These are phyloP conservation scores for Metschnikowia gelsemii DNA, from an alignment of 805 yeast genomes.

Conservation along the genomic window DNA sequence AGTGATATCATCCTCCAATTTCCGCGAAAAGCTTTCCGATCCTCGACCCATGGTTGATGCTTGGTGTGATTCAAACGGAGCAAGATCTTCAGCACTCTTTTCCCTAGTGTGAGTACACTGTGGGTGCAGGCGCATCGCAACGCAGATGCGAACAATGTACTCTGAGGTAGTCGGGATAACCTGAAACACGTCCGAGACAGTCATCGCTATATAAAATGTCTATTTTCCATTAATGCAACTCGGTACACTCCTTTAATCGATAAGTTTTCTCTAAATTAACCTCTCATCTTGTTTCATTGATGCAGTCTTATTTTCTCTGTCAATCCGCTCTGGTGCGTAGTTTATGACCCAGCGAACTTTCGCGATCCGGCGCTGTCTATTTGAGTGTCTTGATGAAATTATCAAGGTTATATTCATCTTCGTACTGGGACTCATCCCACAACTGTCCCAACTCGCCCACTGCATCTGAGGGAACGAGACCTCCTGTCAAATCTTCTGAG, in stretches of 20 bases:
- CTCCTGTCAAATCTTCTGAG: slow-evolving; percentile 68
- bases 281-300: no score
- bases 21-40: slow-evolving; percentile 18
- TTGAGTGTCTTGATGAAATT: slow-evolving; percentile 80
- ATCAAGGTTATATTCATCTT: slow-evolving; percentile 94
- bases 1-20: slow-evolving; percentile 52
- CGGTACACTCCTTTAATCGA: not conserved
- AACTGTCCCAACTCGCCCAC: slow-evolving; percentile 86
- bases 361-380: no score
- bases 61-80: not conserved
- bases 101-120: slow-evolving; percentile 1
- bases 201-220: no score
- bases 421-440: slow-evolving; percentile 96
- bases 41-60: slow-evolving; percentile 7
- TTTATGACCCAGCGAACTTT: no score
- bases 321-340: no score
- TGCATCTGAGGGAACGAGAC: slow-evolving; percentile 71
- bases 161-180: no score
- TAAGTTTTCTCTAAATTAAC: not conserved
- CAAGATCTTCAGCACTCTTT: slow-evolving; percentile 2
- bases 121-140: slow-evolving; percentile 10
- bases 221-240: no score
- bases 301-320: no score
- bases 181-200: no score
- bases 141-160: slow-evolving; percentile 2